phyloP scores from a whole-genome alignment of 2,329 filamentous ascomycete species.

The Aspergillus tanneri region DNA sequence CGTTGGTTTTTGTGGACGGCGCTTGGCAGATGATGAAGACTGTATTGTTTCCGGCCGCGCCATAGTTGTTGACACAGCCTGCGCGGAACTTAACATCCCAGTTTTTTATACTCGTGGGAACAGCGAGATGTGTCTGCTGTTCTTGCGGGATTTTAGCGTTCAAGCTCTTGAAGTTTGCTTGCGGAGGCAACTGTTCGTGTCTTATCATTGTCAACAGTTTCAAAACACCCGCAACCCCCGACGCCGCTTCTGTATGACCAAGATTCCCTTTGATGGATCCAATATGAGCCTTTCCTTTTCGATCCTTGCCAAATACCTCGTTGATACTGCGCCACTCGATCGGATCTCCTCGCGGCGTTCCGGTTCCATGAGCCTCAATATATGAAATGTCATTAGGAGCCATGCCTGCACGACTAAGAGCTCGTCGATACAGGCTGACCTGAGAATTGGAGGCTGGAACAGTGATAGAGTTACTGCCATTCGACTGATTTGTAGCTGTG shows the following conservation, averaged over 20 bases:
- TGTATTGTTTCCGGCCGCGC: not conserved
- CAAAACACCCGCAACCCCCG: slow-evolving; percentile 26
- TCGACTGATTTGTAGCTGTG: slow-evolving; percentile 2
- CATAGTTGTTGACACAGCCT: slow-evolving; percentile 3
- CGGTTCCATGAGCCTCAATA: slow-evolving; percentile 11
- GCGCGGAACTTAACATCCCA: not conserved
- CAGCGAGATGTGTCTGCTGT: not conserved
- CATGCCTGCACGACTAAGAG: not conserved
- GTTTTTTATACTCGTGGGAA: not conserved
- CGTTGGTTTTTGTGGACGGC: too few relatives aligned
- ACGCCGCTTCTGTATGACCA: slow-evolving; percentile 29
- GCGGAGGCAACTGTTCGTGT: slow-evolving; percentile 2
- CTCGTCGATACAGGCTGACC: not conserved
- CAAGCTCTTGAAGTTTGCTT: slow-evolving; percentile 5
- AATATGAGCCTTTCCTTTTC: slow-evolving; percentile 6
- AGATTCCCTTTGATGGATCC: slow-evolving; percentile 29
- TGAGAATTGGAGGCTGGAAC: slow-evolving; percentile 4
- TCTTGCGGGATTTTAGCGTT: slow-evolving; percentile 2
- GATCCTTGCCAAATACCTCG: not conserved
- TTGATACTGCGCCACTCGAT: slow-evolving; percentile 6
- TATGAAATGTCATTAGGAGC: not conserved
- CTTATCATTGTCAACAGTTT: slow-evolving; percentile 22
- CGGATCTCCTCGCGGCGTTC: slow-evolving; percentile 6
- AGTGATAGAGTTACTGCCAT: not conserved
- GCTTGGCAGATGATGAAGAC: not conserved